Evolutionary conservation across 495 filamentous ascomycete genomes (phyloP), one percentile per base, ranked within the genome.

Genomic region (Aspergillus cristatus): DNA sequence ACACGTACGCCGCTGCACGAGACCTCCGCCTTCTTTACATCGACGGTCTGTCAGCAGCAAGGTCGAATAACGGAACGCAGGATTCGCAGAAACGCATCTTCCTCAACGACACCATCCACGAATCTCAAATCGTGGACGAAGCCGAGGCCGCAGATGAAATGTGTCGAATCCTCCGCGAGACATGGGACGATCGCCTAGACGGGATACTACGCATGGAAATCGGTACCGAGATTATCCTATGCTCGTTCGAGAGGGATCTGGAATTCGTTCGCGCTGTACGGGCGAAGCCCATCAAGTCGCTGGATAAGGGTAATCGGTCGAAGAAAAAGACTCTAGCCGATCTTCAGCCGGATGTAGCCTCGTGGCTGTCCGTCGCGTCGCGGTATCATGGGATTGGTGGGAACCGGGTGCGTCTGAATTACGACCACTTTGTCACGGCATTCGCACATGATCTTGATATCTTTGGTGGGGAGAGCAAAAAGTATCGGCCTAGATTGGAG

Each of bases 151-250:
- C 77, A 1, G 22, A 42, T 1, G 45, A 57, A 0, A 51, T 79
- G 2, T 82, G 80, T 48, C 49, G 50, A 7, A 48, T 80, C 22
- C 65, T 63, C 0, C 36, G 49, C 10, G 52, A 57, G 6, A 37
- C 64, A 8, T 80, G 69, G 71, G 56, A 65, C 1, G 63, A 47
- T 24, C 58, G 60, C 0, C 63, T 82, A 28, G 71, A 81, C 34
- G 80, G 80, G 0, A 45, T 82, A 13, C 45, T 84, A 1, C 68
- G 79, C 12, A 81, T 81, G 74, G 80, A 84, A 42, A 71, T 70
- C 18, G 80, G 80, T 0, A 82, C 82, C 37, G 80, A 83, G 54
- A 59, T 84, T 26, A 79, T 84, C 32, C 56, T 80, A 12, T 84
- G 80, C 51, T 53, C 74, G 24, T 82, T 82, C 38, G 54, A 56